Conservation (phyloP, 345 rosid genomes). For the Alliaria petiolata region DNA sequence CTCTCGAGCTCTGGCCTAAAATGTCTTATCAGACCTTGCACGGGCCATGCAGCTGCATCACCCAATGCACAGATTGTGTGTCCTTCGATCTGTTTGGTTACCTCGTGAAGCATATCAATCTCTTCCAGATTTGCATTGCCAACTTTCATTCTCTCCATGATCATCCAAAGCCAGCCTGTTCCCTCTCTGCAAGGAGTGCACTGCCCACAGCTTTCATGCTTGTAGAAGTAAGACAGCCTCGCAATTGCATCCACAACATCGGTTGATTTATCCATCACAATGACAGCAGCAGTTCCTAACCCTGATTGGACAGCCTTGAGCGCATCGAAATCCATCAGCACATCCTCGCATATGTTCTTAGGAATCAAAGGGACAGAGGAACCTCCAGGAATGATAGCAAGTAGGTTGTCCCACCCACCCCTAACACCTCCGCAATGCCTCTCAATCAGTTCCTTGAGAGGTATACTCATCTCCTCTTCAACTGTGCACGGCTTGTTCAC, state of each 20-base stretch:
- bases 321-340: slow-evolving; percentile 95
- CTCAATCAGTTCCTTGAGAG: slow-evolving; percentile 87
- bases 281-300: slow-evolving; percentile 91
- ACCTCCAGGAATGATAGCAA: slow-evolving; percentile 93
- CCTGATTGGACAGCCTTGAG: slow-evolving; percentile 96
- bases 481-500: slow-evolving; percentile 95
- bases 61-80: slow-evolving; percentile 98
- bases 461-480: slow-evolving; percentile 96
- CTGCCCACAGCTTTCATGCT: slow-evolving; percentile 98
- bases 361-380: slow-evolving; percentile 93
- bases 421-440: slow-evolving; percentile 95
- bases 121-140: slow-evolving; percentile 96
- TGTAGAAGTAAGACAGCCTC: slow-evolving; percentile 95
- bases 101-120: slow-evolving; percentile 98
- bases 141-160: slow-evolving; percentile 95
- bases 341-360: slow-evolving; percentile 82
- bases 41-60: slow-evolving; percentile 99
- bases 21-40: slow-evolving; percentile 92
- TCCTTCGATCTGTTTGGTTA: slow-evolving; percentile 97
- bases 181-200: slow-evolving; percentile 99
- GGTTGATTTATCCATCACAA: slow-evolving; percentile 98
- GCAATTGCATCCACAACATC: slow-evolving; percentile 99
- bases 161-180: slow-evolving; percentile 98
- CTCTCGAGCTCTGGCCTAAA: slow-evolving; percentile 99
- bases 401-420: slow-evolving; percentile 97